Percentiles rank a stretch among this genome's conserved stretches.
These are phyloP conservation scores for Pichia rugopelliculosa DNA, from an alignment of 805 yeast species.

Conservation along the genomic window DNA sequence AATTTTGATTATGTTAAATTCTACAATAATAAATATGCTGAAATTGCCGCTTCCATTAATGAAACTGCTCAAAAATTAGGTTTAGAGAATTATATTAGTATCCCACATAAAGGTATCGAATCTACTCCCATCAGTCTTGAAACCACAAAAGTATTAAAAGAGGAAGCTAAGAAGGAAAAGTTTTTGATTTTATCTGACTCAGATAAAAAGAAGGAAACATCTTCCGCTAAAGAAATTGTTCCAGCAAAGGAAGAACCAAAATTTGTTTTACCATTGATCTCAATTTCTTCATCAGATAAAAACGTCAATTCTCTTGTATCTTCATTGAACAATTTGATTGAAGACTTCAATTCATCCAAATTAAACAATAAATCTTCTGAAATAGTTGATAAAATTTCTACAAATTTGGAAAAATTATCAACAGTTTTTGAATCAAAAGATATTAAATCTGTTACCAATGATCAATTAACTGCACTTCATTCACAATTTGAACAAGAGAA, in stretches of 20 bases:
- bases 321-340: slow-evolving; percentile 30
- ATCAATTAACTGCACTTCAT: slow-evolving; percentile 13
- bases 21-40: slow-evolving; percentile 3
- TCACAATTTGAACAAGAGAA: slow-evolving; percentile 29
- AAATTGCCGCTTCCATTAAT: slow-evolving; percentile 6
- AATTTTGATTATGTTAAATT: slow-evolving; percentile 11
- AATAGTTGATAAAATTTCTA: slow-evolving; percentile 16
- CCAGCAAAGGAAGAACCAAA: slow-evolving; percentile 4
- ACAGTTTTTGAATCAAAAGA: slow-evolving; percentile 26
- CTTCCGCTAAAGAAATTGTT: neutral
- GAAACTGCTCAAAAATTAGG: slow-evolving; percentile 26
- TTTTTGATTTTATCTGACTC: slow-evolving; percentile 5
- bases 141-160: slow-evolving; percentile 1
- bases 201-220: neutral
- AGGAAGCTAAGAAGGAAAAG: neutral
- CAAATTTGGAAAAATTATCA: slow-evolving; percentile 19
- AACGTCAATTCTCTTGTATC: slow-evolving; percentile 30
- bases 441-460: slow-evolving; percentile 3
- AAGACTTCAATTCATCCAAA: slow-evolving; percentile 21
- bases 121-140: neutral
- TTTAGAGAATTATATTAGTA: slow-evolving; percentile 32
- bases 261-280: slow-evolving; percentile 25
- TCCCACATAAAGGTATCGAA: slow-evolving; percentile 33
- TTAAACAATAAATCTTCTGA: slow-evolving; percentile 19
- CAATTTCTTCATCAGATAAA: slow-evolving; percentile 25